Base-by-base conservation (phyloP, 1,284 basidiomycete species). In the Malassezia yamatoensis region DNA sequence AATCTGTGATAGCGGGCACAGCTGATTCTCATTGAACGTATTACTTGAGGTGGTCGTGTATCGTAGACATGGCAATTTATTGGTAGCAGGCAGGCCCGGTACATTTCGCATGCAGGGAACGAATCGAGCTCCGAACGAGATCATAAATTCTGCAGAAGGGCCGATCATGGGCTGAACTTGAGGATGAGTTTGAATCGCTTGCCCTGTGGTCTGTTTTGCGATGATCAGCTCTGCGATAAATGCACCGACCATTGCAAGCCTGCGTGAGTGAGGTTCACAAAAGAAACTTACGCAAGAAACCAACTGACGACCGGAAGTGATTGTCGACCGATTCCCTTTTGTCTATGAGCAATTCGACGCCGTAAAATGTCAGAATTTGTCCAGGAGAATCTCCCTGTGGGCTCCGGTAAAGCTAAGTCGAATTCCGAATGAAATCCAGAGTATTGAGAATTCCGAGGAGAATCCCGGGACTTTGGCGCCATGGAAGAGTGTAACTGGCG, bases 91-190 rank as follows among this genome's bases (percentile, higher is more conserved):
- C 5, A 76, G 61, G 7, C 62, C 64, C n/a, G 70, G 62, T 0
- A 75, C 60, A 11, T 53, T 62, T 68, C 90, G 90, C 87, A 93
- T 91, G 67, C 84, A 86, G 2, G 85, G 83, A 8, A 88, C 88
- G 70, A 91, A 96, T 15, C 93, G 86, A 15, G 90, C 89, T 3
- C 81, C 91, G 45, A 90, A 79, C 62, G 86, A 83, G 64, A 96
- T 90, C 15, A 96, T 78, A 4, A 87, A 88, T 42, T 84, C 83
- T 39, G 82, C 81, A 0, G 88, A 86, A 0, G 91, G 91, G 0
- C 91, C 91, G 29, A 90, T 78, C 90, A 96, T 94, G 7, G 85
- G 85, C 72, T 94, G 94, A 61, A 91, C 83, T 11, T 79, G 79
- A 3, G 87, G 88, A 80, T 86, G 62, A 11, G 67, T 71, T 51